Conservation (phyloP, 2,329 filamentous ascomycete genomes). For the Zasmidium cellare region DNA sequence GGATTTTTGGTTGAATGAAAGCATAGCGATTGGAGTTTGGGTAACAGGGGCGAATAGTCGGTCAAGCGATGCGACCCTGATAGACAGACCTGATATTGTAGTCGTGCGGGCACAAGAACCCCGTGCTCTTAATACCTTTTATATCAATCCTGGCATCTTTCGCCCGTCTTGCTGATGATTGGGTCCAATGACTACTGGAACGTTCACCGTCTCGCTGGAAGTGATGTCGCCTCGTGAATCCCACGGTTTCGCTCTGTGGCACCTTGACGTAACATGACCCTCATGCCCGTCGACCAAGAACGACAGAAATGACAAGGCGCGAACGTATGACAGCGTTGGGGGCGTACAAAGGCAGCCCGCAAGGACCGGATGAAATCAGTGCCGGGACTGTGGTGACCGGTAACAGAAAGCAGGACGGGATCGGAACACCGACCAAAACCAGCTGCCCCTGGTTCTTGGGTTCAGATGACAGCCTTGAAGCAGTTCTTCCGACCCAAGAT, state of each 20-base stretch:
- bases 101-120: slow-evolving; percentile 4
- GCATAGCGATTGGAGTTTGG: slow-evolving; percentile 11
- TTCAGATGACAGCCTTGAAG: slow-evolving; percentile 18
- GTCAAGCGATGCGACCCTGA: slow-evolving; percentile 9
- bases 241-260: slow-evolving; percentile 19
- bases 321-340: slow-evolving; percentile 18
- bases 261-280: slow-evolving; percentile 15
- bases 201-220: slow-evolving; percentile 1
- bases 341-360: slow-evolving; percentile 9
- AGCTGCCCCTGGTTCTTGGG: slow-evolving; percentile 21
- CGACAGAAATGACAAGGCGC: slow-evolving; percentile 21
- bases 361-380: slow-evolving; percentile 14
- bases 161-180: background rate
- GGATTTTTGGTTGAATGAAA: background rate
- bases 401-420: slow-evolving; percentile 19
- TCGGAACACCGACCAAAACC: background rate
- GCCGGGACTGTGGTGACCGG: slow-evolving; percentile 19
- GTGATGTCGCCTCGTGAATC: slow-evolving; percentile 10
- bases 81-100: slow-evolving; percentile 1
- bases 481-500: slow-evolving; percentile 26
- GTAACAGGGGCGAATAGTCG: slow-evolving; percentile 7
- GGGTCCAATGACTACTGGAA: slow-evolving; percentile 7
- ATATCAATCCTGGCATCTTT: slow-evolving; percentile 5
- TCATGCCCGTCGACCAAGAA: slow-evolving; percentile 19
- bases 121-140: slow-evolving; percentile 8